phyloP scores from a whole-genome alignment of 257 asterid species.

The Ilex asprella region DNA sequence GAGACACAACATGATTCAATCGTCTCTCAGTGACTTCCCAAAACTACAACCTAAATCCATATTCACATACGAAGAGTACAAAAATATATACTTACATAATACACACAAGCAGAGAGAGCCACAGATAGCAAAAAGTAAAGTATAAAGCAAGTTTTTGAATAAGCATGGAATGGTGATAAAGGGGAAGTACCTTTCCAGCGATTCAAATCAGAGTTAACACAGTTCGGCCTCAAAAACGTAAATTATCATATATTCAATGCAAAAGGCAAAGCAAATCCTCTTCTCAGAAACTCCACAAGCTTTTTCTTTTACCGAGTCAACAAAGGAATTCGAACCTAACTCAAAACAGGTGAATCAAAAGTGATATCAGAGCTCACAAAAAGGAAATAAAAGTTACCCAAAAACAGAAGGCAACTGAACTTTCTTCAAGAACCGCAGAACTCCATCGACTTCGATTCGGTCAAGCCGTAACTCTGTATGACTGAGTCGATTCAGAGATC shows the following conservation, averaged over 20 bases:
- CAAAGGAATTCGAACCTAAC: background rate
- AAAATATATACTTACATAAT: too few species aligned
- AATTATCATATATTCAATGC: too few species aligned
- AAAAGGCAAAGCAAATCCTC: too few species aligned
- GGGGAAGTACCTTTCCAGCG: slow-evolving; percentile 20
- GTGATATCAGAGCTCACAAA: background rate
- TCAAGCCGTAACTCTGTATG: background rate
- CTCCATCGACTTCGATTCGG: background rate
- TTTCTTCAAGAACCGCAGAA: too few species aligned
- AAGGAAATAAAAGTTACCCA: too few species aligned
- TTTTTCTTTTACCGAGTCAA: background rate
- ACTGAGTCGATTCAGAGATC: background rate
- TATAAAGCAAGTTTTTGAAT: slow-evolving; percentile 15
- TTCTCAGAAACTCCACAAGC: background rate
- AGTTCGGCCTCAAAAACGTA: background rate
- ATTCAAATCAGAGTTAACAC: slow-evolving; percentile 8
- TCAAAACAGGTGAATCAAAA: background rate
- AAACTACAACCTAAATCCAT: too few species aligned
- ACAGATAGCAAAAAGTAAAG: too few species aligned
- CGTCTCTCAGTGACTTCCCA: too few species aligned
- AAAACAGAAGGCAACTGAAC: too few species aligned
- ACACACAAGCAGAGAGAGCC: too few species aligned
- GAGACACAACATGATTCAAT: too few species aligned
- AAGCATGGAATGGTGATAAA: slow-evolving; percentile 4
- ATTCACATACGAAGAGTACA: too few species aligned